Conservation (phyloP, 805 yeast genomes). For the Yamadazyma olivae region DNA sequence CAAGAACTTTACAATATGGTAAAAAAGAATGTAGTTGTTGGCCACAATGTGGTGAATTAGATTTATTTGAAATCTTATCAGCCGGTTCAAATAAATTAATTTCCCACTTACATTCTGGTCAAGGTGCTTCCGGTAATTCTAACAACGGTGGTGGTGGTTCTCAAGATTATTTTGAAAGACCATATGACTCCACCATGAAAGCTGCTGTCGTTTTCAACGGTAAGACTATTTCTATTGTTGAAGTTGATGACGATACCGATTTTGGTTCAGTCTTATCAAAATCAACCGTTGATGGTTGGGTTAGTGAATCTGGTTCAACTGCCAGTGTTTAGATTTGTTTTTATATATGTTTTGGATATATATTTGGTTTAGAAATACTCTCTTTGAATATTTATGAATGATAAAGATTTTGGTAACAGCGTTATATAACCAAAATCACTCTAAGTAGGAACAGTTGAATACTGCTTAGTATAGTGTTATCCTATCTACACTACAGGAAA, state of each 20-base stretch:
- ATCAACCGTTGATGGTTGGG: slow-evolving; percentile 60
- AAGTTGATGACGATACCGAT: slow-evolving; percentile 47
- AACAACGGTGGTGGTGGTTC: slow-evolving; percentile 79
- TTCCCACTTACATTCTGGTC: slow-evolving; percentile 81
- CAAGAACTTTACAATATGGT: slow-evolving; percentile 96
- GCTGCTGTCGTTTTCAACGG: slow-evolving; percentile 82
- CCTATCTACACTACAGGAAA: too few species aligned
- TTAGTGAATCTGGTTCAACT: slow-evolving; percentile 46
- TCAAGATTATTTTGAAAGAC: slow-evolving; percentile 84
- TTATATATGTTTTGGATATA: slow-evolving; percentile 2
- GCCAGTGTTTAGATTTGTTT: slow-evolving; percentile 8
- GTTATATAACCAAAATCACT: too few species aligned
- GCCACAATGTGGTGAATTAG: slow-evolving; percentile 96
- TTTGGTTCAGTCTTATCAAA: slow-evolving; percentile 43
- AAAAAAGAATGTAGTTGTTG: slow-evolving; percentile 86
- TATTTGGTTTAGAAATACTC: slow-evolving; percentile 2
- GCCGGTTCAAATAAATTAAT: slow-evolving; percentile 74
- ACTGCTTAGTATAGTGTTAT: too few species aligned
- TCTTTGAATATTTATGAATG: too few species aligned
- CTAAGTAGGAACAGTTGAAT: too few species aligned
- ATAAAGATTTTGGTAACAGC: too few species aligned
- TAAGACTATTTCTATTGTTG: slow-evolving; percentile 54
- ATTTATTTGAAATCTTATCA: slow-evolving; percentile 83
- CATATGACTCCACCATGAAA: slow-evolving; percentile 70
- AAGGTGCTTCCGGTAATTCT: slow-evolving; percentile 19